Evolutionary conservation across 2,329 filamentous ascomycete species (phyloP), one percentile per base, ranked within the genome.

Genomic region (Aspergillus fijiensis): DNA sequence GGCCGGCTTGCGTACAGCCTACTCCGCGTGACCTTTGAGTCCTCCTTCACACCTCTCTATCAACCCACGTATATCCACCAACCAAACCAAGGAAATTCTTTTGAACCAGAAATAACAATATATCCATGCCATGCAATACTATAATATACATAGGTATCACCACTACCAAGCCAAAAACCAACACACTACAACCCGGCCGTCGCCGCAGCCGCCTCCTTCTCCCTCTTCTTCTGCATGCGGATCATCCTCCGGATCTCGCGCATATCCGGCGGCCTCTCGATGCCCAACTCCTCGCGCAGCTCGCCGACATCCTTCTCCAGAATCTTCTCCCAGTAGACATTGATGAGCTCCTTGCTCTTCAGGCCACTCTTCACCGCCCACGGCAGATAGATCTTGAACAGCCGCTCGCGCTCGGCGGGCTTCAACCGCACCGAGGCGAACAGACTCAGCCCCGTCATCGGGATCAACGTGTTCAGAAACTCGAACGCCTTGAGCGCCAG

Each of bases 401-500:
- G 95, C 59, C 89, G 78, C 69, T 82, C 77, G 74, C 85, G 80
- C 69, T 90, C 87, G 14, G 80, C 81, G 31, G 81, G 81, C 73
- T 89, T 90, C 71, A 91, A 73, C 39, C 85, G 82, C 39, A 87
- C 75, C 12, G 86, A 81, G 2, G 93, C 92, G 60, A 93, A 86
- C 55, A 96, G 82, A 71, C 89, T 92, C 65, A 99, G 76, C 0
- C 91, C 95, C 9, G 95, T 96, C 95, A 99, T 99, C 0, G 95
- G 95, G 57, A 99, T 79, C 35, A 96, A 78, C 1, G 93, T 98
- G 73, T 98, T 99, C 27, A 92, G 87, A 74, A 96, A 99, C 79
- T 99, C 95, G 67, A 99, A 96, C 0, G 93, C 92, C 79, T 99
- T 99, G 67, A 99, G 84, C n/a, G 94, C 95, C 12, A 99, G 85